Evolutionary conservation across 345 rosid genomes (phyloP).

Genomic region (Anastatica hierochuntica): DNA sequence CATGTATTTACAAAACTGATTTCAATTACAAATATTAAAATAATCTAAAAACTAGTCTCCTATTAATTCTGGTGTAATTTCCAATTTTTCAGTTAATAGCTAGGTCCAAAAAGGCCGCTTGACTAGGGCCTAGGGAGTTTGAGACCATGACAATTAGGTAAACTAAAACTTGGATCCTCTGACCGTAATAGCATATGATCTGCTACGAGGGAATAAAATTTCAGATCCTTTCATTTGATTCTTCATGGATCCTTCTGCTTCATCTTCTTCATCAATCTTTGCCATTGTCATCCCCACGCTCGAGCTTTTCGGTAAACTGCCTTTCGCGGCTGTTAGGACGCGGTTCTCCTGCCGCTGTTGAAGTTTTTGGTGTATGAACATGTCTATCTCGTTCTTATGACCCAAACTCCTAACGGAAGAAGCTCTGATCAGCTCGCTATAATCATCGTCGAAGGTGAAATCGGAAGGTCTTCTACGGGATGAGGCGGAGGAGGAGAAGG

Average conservation of each 20-base stretch:
- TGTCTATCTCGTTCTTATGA: constrained; percentile 39
- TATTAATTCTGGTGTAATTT: no score
- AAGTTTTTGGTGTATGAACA: constrained; percentile 24
- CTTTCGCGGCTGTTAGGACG: background rate
- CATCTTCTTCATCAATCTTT: constrained; percentile 43
- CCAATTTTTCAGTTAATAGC: no score
- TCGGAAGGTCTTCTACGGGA: constrained; percentile 6
- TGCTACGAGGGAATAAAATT: constrained; percentile 35
- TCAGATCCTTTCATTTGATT: constrained; percentile 22
- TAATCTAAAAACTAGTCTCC: no score
- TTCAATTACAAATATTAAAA: no score
- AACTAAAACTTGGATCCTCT: constrained; percentile 18
- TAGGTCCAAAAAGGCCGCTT: no score
- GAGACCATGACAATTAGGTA: no score
- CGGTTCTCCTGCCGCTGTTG: constrained; percentile 5
- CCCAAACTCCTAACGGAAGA: constrained; percentile 44
- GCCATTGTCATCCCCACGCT: constrained; percentile 47
- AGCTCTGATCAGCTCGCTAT: constrained; percentile 47
- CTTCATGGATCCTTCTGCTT: constrained; percentile 22
- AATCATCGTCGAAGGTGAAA: no score
- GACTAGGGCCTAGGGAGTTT: no score
- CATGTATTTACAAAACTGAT: no score
- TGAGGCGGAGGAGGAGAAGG: constrained; percentile 21
- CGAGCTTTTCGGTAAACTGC: constrained; percentile 38
- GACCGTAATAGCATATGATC: constrained; percentile 30